Conservation (phyloP, 2,329 filamentous ascomycete species). For the Pestalotiopsis fici region DNA sequence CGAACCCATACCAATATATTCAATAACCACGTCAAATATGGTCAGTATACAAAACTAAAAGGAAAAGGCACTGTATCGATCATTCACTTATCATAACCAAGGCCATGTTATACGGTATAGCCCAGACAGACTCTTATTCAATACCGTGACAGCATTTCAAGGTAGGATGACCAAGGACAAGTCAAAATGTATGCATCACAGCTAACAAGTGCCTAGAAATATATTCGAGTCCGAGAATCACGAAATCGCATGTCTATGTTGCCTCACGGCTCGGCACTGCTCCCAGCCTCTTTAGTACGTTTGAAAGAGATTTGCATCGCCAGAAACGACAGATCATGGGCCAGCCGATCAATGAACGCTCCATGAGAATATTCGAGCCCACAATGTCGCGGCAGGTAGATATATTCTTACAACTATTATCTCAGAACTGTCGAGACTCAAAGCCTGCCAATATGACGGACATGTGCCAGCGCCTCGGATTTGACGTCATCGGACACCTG, state of each 20-base stretch:
- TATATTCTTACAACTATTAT: conserved; percentile 2
- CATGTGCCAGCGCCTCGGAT: conserved; percentile 12
- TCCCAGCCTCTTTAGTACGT: conserved; percentile 11
- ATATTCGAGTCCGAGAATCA: conserved; percentile 17
- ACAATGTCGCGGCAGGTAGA: conserved; percentile 1
- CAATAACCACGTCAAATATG: conserved; percentile 4
- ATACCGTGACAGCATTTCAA: conserved; percentile 15
- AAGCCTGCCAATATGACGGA: conserved; percentile 17
- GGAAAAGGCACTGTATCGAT: neutral
- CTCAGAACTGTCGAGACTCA: conserved; percentile 3
- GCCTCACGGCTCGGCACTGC: conserved; percentile 13
- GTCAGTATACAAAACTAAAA: neutral
- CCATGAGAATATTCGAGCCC: conserved; percentile 8
- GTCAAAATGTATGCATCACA: too few relatives aligned
- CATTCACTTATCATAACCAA: neutral
- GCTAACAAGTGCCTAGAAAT: conserved; percentile 15
- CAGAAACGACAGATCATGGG: conserved; percentile 8
- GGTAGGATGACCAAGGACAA: neutral
- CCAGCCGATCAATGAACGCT: conserved; percentile 4
- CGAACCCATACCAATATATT: neutral
- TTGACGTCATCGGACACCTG: conserved; percentile 19
- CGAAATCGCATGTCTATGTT: conserved; percentile 19
- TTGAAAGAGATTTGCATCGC: conserved; percentile 6
- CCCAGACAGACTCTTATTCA: conserved; percentile 21
- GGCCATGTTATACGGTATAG: conserved; percentile 18